phyloP scores from a whole-genome alignment of 1,284 basidiomycete genomes.

The Neolentinus lepideus region DNA sequence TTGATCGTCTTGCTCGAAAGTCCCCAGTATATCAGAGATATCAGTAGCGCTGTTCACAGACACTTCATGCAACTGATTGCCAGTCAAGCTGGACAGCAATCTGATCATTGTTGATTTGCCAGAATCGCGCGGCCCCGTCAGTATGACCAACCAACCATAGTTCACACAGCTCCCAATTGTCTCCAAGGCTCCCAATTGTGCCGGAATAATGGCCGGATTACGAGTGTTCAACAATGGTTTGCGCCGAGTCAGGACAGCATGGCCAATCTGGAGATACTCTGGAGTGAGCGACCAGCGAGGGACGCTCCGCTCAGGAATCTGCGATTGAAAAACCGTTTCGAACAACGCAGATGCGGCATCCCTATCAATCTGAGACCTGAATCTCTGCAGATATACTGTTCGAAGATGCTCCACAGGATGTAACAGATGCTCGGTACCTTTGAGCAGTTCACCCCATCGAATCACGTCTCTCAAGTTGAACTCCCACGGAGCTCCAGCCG shows the following conservation, averaged over 20 bases:
- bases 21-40: conserved; percentile 90
- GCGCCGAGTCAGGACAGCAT: conserved; percentile 45
- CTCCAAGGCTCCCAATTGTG: conserved; percentile 67
- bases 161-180: conserved; percentile 71
- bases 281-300: conserved; percentile 45
- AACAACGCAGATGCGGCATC: conserved; percentile 57
- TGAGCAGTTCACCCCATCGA: conserved; percentile 77
- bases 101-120: conserved; percentile 83
- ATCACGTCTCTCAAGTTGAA: conserved; percentile 97
- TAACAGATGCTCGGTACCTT: conserved; percentile 23
- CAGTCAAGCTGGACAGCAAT: conserved; percentile 65
- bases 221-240: conserved; percentile 32
- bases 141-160: conserved; percentile 83
- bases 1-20: conserved; percentile 86
- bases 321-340: conserved; percentile 41
- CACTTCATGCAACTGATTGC: conserved; percentile 68
- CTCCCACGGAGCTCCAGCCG: conserved; percentile 93
- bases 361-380: conserved; percentile 71
- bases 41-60: conserved; percentile 86
- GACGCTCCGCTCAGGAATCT: conserved; percentile 16
- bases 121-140: conserved; percentile 69
- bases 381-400: conserved; percentile 80
- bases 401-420: conserved; percentile 63
- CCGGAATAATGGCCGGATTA: conserved; percentile 48
- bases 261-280: conserved; percentile 62